These are phyloP conservation scores for Acrodontium crateriforme DNA, from an alignment of 2,329 filamentous ascomycete genomes.

Conservation along the genomic window DNA sequence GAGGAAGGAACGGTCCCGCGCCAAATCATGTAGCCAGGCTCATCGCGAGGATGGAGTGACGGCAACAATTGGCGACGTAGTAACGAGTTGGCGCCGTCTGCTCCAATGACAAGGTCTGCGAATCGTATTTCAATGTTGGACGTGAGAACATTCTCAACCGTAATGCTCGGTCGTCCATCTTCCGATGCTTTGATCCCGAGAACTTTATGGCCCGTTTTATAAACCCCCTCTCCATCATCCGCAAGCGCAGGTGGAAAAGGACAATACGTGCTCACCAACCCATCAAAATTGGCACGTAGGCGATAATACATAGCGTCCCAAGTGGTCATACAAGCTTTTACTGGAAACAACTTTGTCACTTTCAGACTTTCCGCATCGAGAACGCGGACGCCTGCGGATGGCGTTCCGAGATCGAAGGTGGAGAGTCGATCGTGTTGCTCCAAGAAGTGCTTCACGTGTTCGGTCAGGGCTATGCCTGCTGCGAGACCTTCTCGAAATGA, in stretches of 20 bases:
- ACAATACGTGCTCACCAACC: constrained; percentile 6
- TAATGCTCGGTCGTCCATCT: constrained; percentile 2
- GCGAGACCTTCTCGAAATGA: constrained; percentile 10
- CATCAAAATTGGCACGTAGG: constrained; percentile 10
- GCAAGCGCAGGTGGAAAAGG: constrained; percentile 3
- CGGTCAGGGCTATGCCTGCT: constrained; percentile 9
- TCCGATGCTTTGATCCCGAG: constrained; percentile 3
- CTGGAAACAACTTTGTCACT: constrained; percentile 3
- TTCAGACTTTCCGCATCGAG: constrained; percentile 7
- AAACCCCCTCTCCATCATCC: constrained; percentile 4
- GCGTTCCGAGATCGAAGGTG: constrained; percentile 4
- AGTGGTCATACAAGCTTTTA: constrained; percentile 5
- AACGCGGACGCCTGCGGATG: constrained; percentile 5
- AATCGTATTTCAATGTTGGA: constrained; percentile 2
- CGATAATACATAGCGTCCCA: constrained; percentile 12
- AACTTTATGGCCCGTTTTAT: constrained; percentile 6
- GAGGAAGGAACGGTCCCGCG: constrained; percentile 8
- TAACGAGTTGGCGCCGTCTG: constrained; percentile 12
- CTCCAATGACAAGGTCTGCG: constrained; percentile 11
- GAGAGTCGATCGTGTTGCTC: constrained; percentile 9
- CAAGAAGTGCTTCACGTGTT: constrained; percentile 8
- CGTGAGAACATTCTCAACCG: constrained; percentile 5
- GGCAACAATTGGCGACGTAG: constrained; percentile 9
- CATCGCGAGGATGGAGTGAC: constrained; percentile 5
- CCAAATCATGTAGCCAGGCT: constrained; percentile 13